Evolutionary conservation across 257 asterid genomes (phyloP), one percentile per base, ranked within the genome.

Genomic region (Fraxinus cuspidata): DNA sequence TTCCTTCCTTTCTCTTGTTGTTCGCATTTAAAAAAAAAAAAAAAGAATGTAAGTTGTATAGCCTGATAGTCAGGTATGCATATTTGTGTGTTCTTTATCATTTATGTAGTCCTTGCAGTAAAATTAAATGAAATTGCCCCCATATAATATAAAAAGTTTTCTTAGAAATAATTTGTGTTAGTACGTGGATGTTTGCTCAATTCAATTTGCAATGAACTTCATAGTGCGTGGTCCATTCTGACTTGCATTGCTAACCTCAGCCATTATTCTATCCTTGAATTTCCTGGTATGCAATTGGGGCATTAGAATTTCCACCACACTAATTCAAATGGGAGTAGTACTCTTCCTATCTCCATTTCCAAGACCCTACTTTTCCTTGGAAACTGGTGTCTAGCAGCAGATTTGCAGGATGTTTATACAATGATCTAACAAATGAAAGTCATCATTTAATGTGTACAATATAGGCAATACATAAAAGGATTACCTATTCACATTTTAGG

Each of bases 91-190:
- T 25, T 44, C 53, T 44, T 3, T 15, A 7, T 4, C 56, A 15
- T 75, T 15, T 64, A 25, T 71, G 23, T 44, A 31, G 37, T 44
- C n/a, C 64, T n/a, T 29, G 42, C 82, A 53, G 1, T 53, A 53
- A 35, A n/a, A 18, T 66, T 76, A 12, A 12, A 47, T 77, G 19
- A 47, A 47, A 13, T 13, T 15, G 56, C 18, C n/a, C n/a, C 6
- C 7, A 13, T 15, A 15, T 47, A 23, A 18, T 47, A 32, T 68
- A 51, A 29, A 38, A 28, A 68, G 4, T 29, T 74, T 34, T 37
- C 35, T 2, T 58, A 60, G 38, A 15, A 74, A n/a, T 0, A 7
- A 12, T 44, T 53, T n/a, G 10, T 19, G 64, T 53, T 18, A 1
- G 58, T 15, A 25, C n/a, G 28, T 25, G 60, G 75, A 53, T 19